phyloP scores from a whole-genome alignment of 768 basidiomycete genomes.

The Amanita molliuscula region DNA sequence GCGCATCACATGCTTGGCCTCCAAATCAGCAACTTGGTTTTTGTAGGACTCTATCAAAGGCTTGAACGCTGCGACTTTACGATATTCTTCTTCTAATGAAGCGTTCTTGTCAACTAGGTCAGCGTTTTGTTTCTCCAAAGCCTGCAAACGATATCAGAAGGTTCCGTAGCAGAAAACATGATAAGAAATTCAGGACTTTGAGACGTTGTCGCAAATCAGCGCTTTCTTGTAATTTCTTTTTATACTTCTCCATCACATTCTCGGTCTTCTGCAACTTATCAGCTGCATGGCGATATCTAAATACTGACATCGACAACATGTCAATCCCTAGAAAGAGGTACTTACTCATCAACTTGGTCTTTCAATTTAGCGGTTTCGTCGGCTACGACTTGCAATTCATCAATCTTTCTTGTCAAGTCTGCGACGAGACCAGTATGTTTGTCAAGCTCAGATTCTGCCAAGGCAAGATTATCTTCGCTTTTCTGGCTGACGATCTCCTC shows the following conservation, averaged over 20 bases:
- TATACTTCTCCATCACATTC: constrained; percentile 98
- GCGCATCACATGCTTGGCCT: constrained; percentile 54
- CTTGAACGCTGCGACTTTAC: constrained; percentile 77
- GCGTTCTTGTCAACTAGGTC: constrained; percentile 87
- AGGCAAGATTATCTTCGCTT: constrained; percentile 84
- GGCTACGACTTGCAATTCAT: constrained; percentile 71
- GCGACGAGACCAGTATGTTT: constrained; percentile 59
- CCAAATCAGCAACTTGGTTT: constrained; percentile 72
- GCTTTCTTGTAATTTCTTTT: constrained; percentile 94
- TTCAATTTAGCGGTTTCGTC: constrained; percentile 74
- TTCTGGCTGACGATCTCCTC: constrained; percentile 57
- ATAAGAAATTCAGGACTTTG: constrained; percentile 36
- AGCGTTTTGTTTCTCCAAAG: constrained; percentile 88
- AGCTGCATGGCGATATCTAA: constrained; percentile 82
- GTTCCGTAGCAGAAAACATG: background rate
- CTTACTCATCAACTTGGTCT: constrained; percentile 92
- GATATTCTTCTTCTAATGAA: constrained; percentile 85
- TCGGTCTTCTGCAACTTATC: constrained; percentile 91
- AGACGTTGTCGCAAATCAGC: constrained; percentile 83
- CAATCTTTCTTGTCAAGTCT: constrained; percentile 70
- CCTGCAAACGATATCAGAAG: constrained; percentile 28
- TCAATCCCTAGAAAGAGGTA: constrained; percentile 7
- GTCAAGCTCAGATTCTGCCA: constrained; percentile 76
- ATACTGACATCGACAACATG: background rate
- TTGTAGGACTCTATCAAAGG: constrained; percentile 91